Evolutionary conservation across 2,329 filamentous ascomycete genomes (phyloP), one percentile per base, ranked within the genome.

Genomic region (Aspergillus unguis): DNA sequence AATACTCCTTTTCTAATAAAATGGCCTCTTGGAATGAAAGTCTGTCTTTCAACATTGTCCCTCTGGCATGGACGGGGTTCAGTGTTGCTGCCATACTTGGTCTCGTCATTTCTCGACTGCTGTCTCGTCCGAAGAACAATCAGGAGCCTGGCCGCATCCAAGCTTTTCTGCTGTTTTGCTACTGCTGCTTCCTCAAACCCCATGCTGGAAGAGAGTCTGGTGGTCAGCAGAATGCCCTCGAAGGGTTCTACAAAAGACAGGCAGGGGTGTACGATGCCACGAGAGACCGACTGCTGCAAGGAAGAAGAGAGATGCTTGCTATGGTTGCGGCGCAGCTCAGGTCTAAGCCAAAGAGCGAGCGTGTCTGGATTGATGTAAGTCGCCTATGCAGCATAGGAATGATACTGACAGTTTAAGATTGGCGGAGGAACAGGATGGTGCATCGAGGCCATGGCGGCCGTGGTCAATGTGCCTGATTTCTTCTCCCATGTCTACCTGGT

Each of bases 181-280:
- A 43, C 40, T 43, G 40, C 27, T 43, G 40, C 40, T 43, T 43
- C n/a, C 25, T 43, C 26, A 43, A 43, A 27, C 26, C 40, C 26
- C 40, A 43, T 36, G 9, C 5, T 1, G 10, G 33, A 27, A 27
- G 40, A 3, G 40, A 31, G 3, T 27, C 26, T 7, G 23, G 26
- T 8, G 31, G 4, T 25, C 40, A 43, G 40, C 40, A 43, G 27
- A 29, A 7, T 26, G 29, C 31, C 40, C 41, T 43, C 6, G 41
- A 43, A 43, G 23, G 41, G 11, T 43, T 43, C 41, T 43, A 43
- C 41, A 32, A 43, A 17, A 43, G 5, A n/a, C 42, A 44, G 42
- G 42, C 42, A 1, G n/a, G 29, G 26, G 42, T 44, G 11, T 44
- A 44, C n/a, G 42, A 44, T 31, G 26, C 42, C 31, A 44, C 42